Percentiles rank a stretch among this genome's conserved stretches.
Conservation (phyloP, 257 asterid genomes). For the Penstemon eatonii region DNA sequence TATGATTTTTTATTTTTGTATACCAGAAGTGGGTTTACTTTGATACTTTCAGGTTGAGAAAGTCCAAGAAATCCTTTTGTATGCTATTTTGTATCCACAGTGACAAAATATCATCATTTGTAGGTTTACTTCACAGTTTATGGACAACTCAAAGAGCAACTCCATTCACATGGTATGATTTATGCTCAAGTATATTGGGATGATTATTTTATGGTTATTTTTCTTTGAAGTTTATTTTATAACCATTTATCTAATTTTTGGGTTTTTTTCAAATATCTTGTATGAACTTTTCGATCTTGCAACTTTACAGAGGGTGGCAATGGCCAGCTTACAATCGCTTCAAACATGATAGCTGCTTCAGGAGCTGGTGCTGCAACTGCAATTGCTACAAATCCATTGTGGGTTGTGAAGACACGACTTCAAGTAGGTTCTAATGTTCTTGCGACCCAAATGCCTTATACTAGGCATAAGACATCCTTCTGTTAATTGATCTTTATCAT, state of each 20-base stretch:
- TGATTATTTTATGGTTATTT: constrained; percentile 8
- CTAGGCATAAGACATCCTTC: background rate
- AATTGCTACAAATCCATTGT: constrained; percentile 74
- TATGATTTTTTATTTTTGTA: background rate
- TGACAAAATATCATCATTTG: constrained; percentile 35
- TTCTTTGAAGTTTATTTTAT: background rate
- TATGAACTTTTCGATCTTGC: constrained; percentile 10
- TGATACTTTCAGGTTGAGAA: background rate
- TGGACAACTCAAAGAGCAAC: constrained; percentile 73
- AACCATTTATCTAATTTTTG: background rate
- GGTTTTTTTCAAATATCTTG: constrained; percentile 1
- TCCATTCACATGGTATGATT: constrained; percentile 69
- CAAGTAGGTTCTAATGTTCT: constrained; percentile 60
- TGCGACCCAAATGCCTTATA: background rate
- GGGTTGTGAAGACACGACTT: constrained; percentile 96
- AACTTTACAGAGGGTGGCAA: constrained; percentile 52
- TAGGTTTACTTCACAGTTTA: constrained; percentile 96
- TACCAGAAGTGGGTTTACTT: background rate
- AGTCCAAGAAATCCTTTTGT: background rate
- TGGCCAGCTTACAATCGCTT: constrained; percentile 63
- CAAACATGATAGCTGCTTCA: constrained; percentile 87
- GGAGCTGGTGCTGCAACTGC: constrained; percentile 96
- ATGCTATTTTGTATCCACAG: background rate
- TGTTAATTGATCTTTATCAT: background rate
- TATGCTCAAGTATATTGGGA: background rate